Evolutionary conservation across 139 green algal genomes (phyloP).

Genomic region (Picochlorum sp.): DNA sequence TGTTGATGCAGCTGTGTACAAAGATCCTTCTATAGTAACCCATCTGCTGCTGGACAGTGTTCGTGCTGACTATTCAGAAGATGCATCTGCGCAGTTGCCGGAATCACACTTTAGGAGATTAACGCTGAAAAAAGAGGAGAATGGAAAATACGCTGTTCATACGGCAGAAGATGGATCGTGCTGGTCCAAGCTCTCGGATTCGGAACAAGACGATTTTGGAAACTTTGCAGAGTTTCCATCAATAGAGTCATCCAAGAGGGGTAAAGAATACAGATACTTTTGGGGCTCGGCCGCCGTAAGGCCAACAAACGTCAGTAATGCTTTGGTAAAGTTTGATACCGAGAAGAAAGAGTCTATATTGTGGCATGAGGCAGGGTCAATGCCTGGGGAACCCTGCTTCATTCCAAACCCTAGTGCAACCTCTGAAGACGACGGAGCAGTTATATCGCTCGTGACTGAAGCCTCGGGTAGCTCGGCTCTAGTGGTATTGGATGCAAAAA

Average conservation of each 20-base stretch:
- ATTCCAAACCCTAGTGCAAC: conserved; percentile 28
- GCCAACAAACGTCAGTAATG: conserved; percentile 58
- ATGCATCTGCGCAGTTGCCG: too few species aligned
- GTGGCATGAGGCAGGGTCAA: conserved; percentile 45
- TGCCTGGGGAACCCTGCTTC: conserved; percentile 53
- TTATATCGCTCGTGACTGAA: conserved; percentile 35
- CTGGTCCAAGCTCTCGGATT: not conserved
- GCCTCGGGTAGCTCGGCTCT: conserved; percentile 33
- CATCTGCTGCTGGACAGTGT: conserved; percentile 16
- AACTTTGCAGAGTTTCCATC: conserved; percentile 28
- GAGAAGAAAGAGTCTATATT: conserved; percentile 13
- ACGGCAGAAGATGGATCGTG: not conserved
- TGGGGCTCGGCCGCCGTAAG: conserved; percentile 40
- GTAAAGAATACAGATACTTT: conserved; percentile 30
- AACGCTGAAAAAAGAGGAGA: conserved; percentile 1
- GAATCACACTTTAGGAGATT: not conserved
- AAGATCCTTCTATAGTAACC: conserved; percentile 39
- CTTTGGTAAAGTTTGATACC: conserved; percentile 54
- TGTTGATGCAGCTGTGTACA: conserved; percentile 51
- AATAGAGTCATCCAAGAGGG: conserved; percentile 23
- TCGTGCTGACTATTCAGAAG: not conserved
- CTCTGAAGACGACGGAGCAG: conserved; percentile 64
- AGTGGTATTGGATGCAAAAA: conserved; percentile 53
- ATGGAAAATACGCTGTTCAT: not conserved
- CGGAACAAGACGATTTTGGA: conserved; percentile 6